These are phyloP conservation scores for Rutidosis leptorrhynchoides DNA, from an alignment of 129 eudicot genomes.

Conservation along the genomic window DNA sequence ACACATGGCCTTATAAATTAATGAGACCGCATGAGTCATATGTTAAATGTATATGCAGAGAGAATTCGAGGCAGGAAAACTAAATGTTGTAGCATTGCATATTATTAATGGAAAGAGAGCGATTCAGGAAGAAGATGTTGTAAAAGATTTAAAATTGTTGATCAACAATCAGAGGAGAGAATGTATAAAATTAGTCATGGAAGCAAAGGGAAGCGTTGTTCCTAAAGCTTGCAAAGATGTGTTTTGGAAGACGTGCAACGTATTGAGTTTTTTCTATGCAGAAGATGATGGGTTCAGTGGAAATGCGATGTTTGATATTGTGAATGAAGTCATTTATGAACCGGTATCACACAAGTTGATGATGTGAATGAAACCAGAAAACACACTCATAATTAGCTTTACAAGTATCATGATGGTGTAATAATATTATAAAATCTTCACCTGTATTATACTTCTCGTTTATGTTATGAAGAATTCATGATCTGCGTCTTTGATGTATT, in stretches of 20 bases:
- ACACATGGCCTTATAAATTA: no score
- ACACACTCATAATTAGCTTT: no score
- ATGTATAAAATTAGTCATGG: not conserved
- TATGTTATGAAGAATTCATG: no score
- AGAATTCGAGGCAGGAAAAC: not conserved
- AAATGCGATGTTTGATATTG: not conserved
- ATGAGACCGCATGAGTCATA: not conserved
- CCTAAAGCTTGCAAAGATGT: slow-evolving; percentile 4
- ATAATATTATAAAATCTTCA: no score
- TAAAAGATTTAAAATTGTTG: not conserved
- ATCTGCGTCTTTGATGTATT: no score
- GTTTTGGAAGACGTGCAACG: not conserved
- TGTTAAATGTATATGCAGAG: no score
- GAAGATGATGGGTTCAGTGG: not conserved
- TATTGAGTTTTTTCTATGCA: not conserved
- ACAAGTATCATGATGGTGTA: no score
- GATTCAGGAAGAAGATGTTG: not conserved
- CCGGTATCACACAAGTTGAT: not conserved
- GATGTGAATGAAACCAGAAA: no score
- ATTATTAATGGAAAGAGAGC: not conserved
- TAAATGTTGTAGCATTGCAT: not conserved
- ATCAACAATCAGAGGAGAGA: not conserved
- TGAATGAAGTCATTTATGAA: not conserved
- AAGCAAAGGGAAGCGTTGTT: not conserved
- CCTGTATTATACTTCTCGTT: no score